These are phyloP conservation scores for Bryoerythrophyllum caledonicum DNA, from an alignment of 225 moss, liverwort and hornwort species.

Conservation along the genomic window DNA sequence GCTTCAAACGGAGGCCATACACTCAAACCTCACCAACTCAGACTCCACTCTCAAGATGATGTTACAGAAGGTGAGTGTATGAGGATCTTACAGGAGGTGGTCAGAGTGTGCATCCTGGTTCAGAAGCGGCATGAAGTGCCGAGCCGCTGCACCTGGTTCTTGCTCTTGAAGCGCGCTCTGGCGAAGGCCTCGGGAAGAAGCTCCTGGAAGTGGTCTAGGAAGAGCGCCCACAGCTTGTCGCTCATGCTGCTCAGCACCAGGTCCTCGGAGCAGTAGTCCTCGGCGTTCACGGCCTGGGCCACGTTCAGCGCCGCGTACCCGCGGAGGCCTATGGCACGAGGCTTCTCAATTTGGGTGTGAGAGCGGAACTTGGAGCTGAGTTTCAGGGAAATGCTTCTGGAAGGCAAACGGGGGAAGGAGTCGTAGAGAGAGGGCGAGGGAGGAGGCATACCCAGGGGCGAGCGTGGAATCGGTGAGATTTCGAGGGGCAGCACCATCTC, in stretches of 20 bases:
- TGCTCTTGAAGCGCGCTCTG: constrained; percentile 68
- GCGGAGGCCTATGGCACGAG: constrained; percentile 49
- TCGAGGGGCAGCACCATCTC: constrained; percentile 61
- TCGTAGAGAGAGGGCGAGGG: constrained; percentile 17
- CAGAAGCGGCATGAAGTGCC: constrained; percentile 94
- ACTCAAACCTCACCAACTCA: constrained; percentile 5
- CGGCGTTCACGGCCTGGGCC: constrained; percentile 34
- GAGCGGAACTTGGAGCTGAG: constrained; percentile 47
- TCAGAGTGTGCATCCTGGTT: constrained; percentile 24
- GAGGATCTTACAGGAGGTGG: not conserved
- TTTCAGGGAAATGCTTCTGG: constrained; percentile 40
- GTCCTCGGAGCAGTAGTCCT: constrained; percentile 12
- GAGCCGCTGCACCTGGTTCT: constrained; percentile 70
- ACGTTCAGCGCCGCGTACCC: constrained; percentile 73
- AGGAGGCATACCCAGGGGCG: constrained; percentile 43
- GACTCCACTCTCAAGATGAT: constrained; percentile 48
- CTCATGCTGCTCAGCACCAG: constrained; percentile 59
- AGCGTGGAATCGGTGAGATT: constrained; percentile 31
- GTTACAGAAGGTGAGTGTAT: too few species aligned
- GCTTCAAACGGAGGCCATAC: constrained; percentile 47
- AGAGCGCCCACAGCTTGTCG: constrained; percentile 66
- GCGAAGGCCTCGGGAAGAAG: constrained; percentile 57
- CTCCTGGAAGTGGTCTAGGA: constrained; percentile 58
- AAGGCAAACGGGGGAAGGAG: constrained; percentile 45
- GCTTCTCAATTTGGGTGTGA: constrained; percentile 51